These are phyloP conservation scores for Microstroma glucosiphilum DNA, from an alignment of 1,284 basidiomycete species.

Conservation along the genomic window DNA sequence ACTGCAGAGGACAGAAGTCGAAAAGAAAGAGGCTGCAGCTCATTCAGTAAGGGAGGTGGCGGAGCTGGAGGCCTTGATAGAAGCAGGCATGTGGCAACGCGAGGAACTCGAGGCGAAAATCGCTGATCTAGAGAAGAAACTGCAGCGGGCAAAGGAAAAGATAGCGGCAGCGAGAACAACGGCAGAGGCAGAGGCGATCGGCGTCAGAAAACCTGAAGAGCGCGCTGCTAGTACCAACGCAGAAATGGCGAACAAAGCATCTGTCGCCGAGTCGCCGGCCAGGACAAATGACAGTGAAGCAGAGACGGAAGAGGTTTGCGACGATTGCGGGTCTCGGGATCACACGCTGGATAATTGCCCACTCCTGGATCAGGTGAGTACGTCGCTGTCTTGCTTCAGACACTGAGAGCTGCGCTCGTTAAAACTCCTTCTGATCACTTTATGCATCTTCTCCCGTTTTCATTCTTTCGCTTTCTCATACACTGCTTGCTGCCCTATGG, in stretches of 20 bases:
- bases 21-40: constrained; percentile 15
- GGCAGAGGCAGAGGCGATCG: constrained; percentile 13
- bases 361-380: constrained; percentile 3
- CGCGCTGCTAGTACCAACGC: constrained; percentile 5
- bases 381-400: too few species aligned
- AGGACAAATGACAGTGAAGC: neutral
- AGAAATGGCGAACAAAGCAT: neutral
- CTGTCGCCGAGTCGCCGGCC: neutral
- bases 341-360: constrained; percentile 16
- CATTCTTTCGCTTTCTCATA: too few species aligned
- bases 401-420: too few species aligned
- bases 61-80: constrained; percentile 21
- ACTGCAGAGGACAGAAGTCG: constrained; percentile 13
- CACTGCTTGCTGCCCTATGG: too few species aligned
- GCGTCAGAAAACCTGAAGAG: constrained; percentile 9
- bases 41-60: constrained; percentile 10
- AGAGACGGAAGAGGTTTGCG: neutral
- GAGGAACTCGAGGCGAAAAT: constrained; percentile 11
- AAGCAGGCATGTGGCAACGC: constrained; percentile 16
- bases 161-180: constrained; percentile 10
- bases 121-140: constrained; percentile 13
- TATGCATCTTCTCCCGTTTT: too few species aligned
- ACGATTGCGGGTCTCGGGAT: constrained; percentile 10
- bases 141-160: constrained; percentile 11
- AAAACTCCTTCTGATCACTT: too few species aligned